Evolutionary conservation across 257 asterid genomes (phyloP), one percentile per base, ranked within the genome.

Genomic region (Ophiorrhiza pumila): DNA sequence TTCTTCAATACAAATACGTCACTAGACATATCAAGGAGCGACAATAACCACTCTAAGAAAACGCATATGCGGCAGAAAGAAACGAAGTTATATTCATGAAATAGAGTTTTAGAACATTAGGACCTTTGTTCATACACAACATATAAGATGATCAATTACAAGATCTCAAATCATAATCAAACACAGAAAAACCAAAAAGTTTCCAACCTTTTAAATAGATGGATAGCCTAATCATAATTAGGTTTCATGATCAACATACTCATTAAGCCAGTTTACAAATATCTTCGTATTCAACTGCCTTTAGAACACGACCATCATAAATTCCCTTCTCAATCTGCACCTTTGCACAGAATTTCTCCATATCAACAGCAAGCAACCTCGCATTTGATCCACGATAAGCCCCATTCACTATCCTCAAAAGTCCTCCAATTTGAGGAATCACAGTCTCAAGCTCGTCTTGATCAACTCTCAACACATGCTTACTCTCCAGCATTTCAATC

Each of bases 361-460:
- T 75, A 82, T 91, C 86, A 42, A 91, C 83, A 0, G 86, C 91
- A 14, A 90, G 71, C 82, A 91, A 74, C 84, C 85, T 88, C 0
- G 95, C 97, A 72, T 78, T 80, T 76, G 90, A 88, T 58, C 94
- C 97, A 10, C 96, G 92, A 75, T 91, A 93, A 0, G 96, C 97
- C 80, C 98, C 98, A 50, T 93, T 93, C 56, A 91, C 96, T 47
- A 93, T 88, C 85, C 76, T 89, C 68, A 93, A 95, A 76, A 86
- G 91, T 20, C 96, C 97, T 4, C 98, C 98, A 46, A 89, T 89
- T 85, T 94, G 99, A 7, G 99, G 97, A 71, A 90, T 84, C 79
- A 94, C 99, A 0, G 97, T 94, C 87, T 94, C 97, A 49, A 94
- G 91, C 85, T 94, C 99, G 77, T 78, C 93, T 76, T 94, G 97